Conservation (phyloP, 768 basidiomycete species). For the Chalciporus sphaerocephalus region DNA sequence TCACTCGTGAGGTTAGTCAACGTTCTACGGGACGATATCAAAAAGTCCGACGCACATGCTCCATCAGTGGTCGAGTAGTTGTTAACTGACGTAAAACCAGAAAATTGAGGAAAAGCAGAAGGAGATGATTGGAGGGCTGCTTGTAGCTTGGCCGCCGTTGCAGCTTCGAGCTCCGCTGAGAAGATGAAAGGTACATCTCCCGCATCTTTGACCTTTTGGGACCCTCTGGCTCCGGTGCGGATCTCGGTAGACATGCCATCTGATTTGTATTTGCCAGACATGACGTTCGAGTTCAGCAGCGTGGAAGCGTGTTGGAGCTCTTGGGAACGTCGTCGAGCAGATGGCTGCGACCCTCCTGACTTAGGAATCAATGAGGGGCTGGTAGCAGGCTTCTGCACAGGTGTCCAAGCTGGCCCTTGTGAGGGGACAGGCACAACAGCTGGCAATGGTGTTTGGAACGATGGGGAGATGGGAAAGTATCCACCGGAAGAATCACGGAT, state of each 20-base stretch:
- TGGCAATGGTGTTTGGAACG: constrained; percentile 10
- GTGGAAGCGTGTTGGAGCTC: constrained; percentile 19
- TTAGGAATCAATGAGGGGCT: constrained; percentile 1
- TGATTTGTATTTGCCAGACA: constrained; percentile 23
- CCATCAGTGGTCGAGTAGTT: constrained; percentile 22
- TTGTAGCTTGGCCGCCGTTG: constrained; percentile 26
- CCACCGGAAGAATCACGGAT: constrained; percentile 12
- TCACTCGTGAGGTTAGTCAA: neutral
- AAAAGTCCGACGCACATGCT: constrained; percentile 25
- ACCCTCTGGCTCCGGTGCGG: constrained; percentile 10
- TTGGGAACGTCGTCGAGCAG: constrained; percentile 18
- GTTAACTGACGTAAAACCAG: constrained; percentile 21
- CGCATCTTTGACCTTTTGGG: constrained; percentile 26
- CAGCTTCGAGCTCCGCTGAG: constrained; percentile 29
- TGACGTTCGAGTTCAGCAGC: constrained; percentile 21
- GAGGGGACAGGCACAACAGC: constrained; percentile 9
- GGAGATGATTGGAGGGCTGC: constrained; percentile 22
- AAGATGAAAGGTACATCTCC: constrained; percentile 32
- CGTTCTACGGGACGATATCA: neutral
- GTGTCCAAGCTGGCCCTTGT: constrained; percentile 17
- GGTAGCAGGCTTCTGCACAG: constrained; percentile 2
- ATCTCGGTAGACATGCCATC: constrained; percentile 14
- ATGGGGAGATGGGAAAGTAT: constrained; percentile 14
- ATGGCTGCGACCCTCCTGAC: neutral
- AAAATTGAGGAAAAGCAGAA: constrained; percentile 5